A percentile compares a stretch with the other conserved stretches of the same genome.
These are phyloP conservation scores for Xylaria longipes DNA, from an alignment of 495 filamentous ascomycete species.

Conservation along the genomic window DNA sequence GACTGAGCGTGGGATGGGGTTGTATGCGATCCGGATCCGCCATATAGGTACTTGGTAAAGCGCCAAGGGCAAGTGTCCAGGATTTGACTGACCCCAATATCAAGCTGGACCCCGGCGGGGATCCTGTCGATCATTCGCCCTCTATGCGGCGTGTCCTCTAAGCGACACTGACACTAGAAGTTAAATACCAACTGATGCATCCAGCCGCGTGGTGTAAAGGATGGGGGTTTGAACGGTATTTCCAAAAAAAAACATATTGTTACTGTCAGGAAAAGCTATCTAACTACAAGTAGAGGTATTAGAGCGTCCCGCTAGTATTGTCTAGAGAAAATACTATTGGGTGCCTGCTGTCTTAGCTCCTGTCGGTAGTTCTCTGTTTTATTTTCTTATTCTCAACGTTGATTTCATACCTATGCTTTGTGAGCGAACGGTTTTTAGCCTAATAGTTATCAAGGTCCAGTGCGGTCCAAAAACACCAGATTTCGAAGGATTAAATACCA, in stretches of 20 bases:
- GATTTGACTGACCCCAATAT: not conserved
- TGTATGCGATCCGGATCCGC: not conserved
- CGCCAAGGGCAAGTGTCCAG: not conserved
- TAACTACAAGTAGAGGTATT: not conserved
- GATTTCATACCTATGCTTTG: not conserved
- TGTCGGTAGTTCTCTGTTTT: constrained; percentile 6
- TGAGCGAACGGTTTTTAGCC: not conserved
- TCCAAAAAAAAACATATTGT: not conserved
- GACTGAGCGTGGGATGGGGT: not conserved
- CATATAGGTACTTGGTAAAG: not conserved
- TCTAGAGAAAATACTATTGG: not conserved
- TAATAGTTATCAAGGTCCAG: not conserved
- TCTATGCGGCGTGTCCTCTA: not conserved
- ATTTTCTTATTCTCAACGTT: not conserved
- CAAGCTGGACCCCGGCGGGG: not conserved
- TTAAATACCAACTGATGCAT: not conserved
- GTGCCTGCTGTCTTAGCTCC: not conserved
- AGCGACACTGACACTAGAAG: not conserved
- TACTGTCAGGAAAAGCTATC: not conserved
- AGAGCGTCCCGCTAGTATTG: not conserved
- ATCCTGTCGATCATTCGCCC: not conserved
- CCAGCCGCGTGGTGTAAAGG: not conserved
- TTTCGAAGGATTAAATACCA: not conserved
- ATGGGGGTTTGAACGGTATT: not conserved
- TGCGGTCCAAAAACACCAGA: not conserved